A percentile compares a stretch with the other conserved stretches of the same genome.
Evolutionary conservation across 495 filamentous ascomycete species (phyloP).

Genomic region (Paragyromitra xinjiangensis): DNA sequence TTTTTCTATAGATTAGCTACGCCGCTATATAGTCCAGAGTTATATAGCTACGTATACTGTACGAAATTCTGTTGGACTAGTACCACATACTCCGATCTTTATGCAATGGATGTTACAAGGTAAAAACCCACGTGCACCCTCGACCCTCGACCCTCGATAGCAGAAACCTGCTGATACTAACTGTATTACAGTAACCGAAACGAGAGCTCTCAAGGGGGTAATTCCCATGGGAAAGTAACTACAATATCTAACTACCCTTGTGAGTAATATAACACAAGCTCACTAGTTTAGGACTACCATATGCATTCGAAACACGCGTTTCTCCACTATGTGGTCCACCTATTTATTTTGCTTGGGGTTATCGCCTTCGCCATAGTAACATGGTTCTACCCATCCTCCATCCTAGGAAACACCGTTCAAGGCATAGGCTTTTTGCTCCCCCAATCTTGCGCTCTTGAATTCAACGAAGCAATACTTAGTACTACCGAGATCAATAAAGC

Average conservation of each 20-base stretch:
- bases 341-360: background rate
- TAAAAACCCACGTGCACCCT: background rate
- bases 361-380: background rate
- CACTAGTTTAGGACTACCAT: background rate
- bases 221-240: background rate
- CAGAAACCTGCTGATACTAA: background rate
- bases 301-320: background rate
- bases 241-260: background rate
- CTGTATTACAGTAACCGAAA: background rate
- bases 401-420: background rate
- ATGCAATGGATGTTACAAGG: background rate
- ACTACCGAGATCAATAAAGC: constrained; percentile 4
- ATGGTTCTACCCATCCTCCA: background rate
- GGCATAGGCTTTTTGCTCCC: background rate
- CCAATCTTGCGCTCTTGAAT: background rate
- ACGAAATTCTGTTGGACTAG: too few relatives aligned
- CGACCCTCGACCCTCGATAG: background rate
- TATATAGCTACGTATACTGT: too few relatives aligned
- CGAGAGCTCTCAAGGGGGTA: background rate
- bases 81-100: background rate
- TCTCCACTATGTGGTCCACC: background rate
- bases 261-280: background rate
- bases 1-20: too few relatives aligned
- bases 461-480: background rate
- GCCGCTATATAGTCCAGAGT: too few relatives aligned